Evolutionary conservation across 768 basidiomycete genomes (phyloP), one percentile per base, ranked within the genome.

Genomic region (Agaricus bisporus): DNA sequence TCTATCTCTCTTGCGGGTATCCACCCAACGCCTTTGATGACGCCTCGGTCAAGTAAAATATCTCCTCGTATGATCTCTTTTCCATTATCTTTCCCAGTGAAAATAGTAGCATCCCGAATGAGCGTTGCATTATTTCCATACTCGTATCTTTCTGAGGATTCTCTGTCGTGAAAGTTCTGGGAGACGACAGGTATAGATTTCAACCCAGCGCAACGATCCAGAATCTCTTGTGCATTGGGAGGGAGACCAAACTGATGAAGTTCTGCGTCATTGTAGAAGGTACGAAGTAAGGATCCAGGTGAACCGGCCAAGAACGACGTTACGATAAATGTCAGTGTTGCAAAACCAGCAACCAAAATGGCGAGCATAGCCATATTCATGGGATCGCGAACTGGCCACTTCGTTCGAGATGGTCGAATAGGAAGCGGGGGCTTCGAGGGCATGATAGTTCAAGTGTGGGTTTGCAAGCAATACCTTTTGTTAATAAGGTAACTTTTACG

Each of bases 91-190:
- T 72, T 77, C 20, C 85, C 85, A 2, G 82, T 79, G 71, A 86
- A 75, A 46, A 88, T 74, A 38, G 81, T 80, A 2, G 82, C 86
- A 64, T 93, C 89, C 61, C 76, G 75, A 58, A 95, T 82, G 58
- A 84, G 73, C 17, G 83, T 83, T 1, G 85, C 69, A 36, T 74
- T 75, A 0, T 87, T 88, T 1, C 85, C 88, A 3, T 68, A 68
- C 59, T 82, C 85, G 57, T 77, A 86, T 38, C 88, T 69, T 61
- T 90, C 88, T 2, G 86, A 88, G 42, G 64, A 63, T 28, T 76
- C 70, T 15, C 79, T 71, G 32, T 67, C 66, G 45, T 60, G 60
- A 51, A 78, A 78, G n/a, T 60, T 53, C 7, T 60, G 51, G 14
- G 72, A 61, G 20, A 66, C 67, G 26, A 63, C 64, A 41, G 87